A percentile compares a stretch with the other conserved stretches of the same genome.
These are phyloP conservation scores for Paramecium primaurelia DNA, from an alignment of 73 alveolate genomes.

Conservation along the genomic window DNA sequence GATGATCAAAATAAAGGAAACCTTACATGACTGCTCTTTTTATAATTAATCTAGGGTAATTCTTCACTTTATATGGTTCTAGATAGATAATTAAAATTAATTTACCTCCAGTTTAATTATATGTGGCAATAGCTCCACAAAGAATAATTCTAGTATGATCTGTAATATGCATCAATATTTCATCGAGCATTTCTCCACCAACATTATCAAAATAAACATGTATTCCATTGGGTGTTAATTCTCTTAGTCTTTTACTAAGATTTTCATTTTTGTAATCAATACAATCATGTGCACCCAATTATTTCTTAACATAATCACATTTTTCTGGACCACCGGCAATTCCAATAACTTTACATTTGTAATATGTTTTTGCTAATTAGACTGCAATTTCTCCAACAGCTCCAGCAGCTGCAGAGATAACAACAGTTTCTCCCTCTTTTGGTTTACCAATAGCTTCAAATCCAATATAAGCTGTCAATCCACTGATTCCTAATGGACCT, in stretches of 20 bases:
- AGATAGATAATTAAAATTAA: not conserved
- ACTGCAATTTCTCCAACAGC: constrained; percentile 79
- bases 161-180: constrained; percentile 61
- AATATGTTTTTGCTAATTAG: constrained; percentile 71
- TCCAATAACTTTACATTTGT: constrained; percentile 55
- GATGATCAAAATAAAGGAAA: constrained; percentile 72
- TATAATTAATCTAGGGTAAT: constrained; percentile 70
- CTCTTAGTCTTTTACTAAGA: constrained; percentile 52
- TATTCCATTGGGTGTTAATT: constrained; percentile 69
- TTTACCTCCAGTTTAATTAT: constrained; percentile 61
- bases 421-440: constrained; percentile 68
- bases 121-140: constrained; percentile 68
- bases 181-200: constrained; percentile 78
- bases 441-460: constrained; percentile 61
- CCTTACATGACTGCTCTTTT: constrained; percentile 69
- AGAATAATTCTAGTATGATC: constrained; percentile 58
- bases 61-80: constrained; percentile 62
- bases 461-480: constrained; percentile 63
- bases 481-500: constrained; percentile 56
- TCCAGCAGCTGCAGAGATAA: constrained; percentile 85
- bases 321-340: constrained; percentile 70
- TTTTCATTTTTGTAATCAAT: constrained; percentile 72
- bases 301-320: constrained; percentile 54
- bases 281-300: constrained; percentile 67
- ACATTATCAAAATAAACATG: constrained; percentile 79